These are phyloP conservation scores for Fraxinus albicans DNA, from an alignment of 305 asterid species.

Conservation along the genomic window DNA sequence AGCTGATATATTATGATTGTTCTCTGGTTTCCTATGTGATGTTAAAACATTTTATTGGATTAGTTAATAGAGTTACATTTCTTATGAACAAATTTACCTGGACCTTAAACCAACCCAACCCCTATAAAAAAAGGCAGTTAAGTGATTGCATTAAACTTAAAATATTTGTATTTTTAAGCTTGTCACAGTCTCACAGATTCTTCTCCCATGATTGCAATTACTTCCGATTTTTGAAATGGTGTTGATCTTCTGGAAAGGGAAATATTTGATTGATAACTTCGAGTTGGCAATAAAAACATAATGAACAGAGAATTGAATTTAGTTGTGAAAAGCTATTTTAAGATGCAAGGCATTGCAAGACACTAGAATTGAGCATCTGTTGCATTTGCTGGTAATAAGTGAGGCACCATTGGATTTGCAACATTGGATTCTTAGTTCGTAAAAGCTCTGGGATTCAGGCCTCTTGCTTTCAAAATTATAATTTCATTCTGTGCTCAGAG, in stretches of 20 bases:
- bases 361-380: not conserved
- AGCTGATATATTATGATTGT: not conserved
- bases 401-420: not conserved
- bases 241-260: not conserved
- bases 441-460: not conserved
- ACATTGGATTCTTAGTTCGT: not conserved
- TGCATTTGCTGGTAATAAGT: not conserved
- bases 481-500: not conserved
- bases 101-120: not conserved
- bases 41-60: not conserved
- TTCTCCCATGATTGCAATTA: not conserved
- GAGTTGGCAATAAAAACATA: not conserved
- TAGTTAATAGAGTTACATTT: not conserved
- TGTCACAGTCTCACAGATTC: not conserved
- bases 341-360: not conserved
- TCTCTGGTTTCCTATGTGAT: not conserved
- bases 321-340: not conserved
- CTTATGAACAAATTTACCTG: not conserved
- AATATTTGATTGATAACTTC: not conserved
- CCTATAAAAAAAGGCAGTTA: not conserved
- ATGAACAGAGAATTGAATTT: not conserved
- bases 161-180: too few relatives aligned
- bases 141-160: not conserved
- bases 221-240: not conserved
- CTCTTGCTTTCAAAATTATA: not conserved